A percentile compares a stretch with the other conserved stretches of the same genome.
Evolutionary conservation across 106 monocot genomes (phyloP).

Genomic region (Apostasia ramifera): DNA sequence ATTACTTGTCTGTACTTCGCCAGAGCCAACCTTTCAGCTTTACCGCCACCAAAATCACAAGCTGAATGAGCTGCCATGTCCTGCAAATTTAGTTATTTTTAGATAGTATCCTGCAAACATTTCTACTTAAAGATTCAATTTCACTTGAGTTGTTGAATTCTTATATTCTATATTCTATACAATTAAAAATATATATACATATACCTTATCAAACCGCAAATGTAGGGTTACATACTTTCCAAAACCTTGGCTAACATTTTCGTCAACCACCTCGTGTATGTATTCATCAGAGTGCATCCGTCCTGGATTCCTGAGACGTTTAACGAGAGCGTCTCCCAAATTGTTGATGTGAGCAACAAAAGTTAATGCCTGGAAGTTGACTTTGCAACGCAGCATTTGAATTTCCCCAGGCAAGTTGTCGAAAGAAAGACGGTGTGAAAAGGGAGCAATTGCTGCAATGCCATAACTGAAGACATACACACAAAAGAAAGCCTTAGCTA

Average conservation of each 20-base stretch:
- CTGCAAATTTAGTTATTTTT: constrained; percentile 19
- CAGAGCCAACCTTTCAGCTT: constrained; percentile 78
- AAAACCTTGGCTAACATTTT: constrained; percentile 8
- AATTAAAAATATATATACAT: neutral
- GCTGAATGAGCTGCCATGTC: constrained; percentile 99
- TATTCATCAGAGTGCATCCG: constrained; percentile 6
- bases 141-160: too few species aligned
- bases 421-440: constrained; percentile 89
- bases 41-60: constrained; percentile 95
- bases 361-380: constrained; percentile 80
- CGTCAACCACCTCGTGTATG: constrained; percentile 32
- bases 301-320: constrained; percentile 52
- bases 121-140: too few species aligned
- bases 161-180: too few species aligned
- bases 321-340: constrained; percentile 67
- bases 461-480: constrained; percentile 45
- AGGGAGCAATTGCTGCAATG: constrained; percentile 86
- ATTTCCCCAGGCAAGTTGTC: constrained; percentile 76
- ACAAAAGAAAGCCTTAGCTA: too few species aligned
- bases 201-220: constrained; percentile 95
- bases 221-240: constrained; percentile 74
- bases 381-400: constrained; percentile 86
- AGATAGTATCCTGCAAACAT: too few species aligned
- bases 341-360: constrained; percentile 79
- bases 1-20: constrained; percentile 93